phyloP scores from a whole-genome alignment of 169 alveolate species.

The Plasmodium gallinaceum region DNA sequence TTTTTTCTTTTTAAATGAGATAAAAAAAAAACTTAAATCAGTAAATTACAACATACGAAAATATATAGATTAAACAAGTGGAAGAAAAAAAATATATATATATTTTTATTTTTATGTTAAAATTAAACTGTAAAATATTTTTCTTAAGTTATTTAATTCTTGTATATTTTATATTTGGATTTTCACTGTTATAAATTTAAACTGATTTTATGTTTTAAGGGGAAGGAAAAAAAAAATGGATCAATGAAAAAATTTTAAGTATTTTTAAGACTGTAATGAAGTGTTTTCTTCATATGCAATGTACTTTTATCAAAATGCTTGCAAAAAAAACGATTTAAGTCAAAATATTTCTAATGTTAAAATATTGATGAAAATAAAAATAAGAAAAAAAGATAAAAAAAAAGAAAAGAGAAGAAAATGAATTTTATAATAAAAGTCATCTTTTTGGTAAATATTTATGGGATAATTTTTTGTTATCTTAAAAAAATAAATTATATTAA shows the following conservation, averaged over 20 bases:
- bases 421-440: conserved; percentile 35
- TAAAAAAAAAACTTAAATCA: background rate
- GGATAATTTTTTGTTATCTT: conserved; percentile 16
- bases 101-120: background rate
- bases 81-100: background rate
- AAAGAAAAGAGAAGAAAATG: conserved; percentile 49
- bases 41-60: conserved; percentile 22
- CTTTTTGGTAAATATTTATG: conserved; percentile 23
- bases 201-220: too few relatives aligned
- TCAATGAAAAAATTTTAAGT: too few relatives aligned
- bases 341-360: background rate
- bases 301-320: background rate
- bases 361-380: background rate
- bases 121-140: background rate
- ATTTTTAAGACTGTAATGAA: too few relatives aligned
- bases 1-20: background rate
- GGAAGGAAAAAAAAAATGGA: background rate
- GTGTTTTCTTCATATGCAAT: too few relatives aligned
- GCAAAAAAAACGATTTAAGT: conserved; percentile 5
- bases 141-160: too few relatives aligned
- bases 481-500: conserved; percentile 6
- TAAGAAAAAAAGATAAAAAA: background rate
- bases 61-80: background rate
- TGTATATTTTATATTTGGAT: too few relatives aligned
- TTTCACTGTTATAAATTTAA: too few relatives aligned